Conservation (phyloP, 495 filamentous ascomycete genomes). For the Penicillium roqueforti region DNA sequence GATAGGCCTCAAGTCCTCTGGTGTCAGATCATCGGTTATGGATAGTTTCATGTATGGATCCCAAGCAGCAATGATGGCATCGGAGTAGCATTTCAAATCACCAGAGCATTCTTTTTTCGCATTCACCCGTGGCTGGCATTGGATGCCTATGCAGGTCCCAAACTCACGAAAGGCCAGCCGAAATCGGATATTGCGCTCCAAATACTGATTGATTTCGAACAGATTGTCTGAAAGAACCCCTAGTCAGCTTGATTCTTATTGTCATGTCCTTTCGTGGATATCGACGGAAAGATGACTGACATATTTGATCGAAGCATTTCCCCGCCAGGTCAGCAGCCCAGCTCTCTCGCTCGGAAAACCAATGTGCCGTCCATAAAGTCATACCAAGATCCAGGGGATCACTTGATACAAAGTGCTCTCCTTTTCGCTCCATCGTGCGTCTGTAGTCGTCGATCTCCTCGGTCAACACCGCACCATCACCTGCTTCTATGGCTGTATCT, state of each 20-base stretch:
- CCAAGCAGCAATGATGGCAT: constrained; percentile 52
- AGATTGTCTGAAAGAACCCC: constrained; percentile 31
- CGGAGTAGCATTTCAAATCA: constrained; percentile 37
- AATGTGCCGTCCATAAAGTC: constrained; percentile 61
- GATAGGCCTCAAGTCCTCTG: constrained; percentile 54
- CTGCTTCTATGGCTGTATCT: constrained; percentile 32
- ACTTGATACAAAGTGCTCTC: constrained; percentile 44
- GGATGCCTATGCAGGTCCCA: constrained; percentile 53
- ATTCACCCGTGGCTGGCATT: constrained; percentile 42
- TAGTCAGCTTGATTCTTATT: background rate
- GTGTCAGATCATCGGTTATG: constrained; percentile 25
- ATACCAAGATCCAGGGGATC: constrained; percentile 63
- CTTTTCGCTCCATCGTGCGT: constrained; percentile 50
- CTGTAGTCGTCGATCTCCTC: constrained; percentile 57
- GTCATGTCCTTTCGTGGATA: background rate
- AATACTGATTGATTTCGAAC: constrained; percentile 38
- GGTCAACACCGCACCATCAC: constrained; percentile 31
- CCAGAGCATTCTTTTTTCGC: constrained; percentile 40
- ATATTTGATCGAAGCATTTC: constrained; percentile 45
- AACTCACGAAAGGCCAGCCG: constrained; percentile 64
- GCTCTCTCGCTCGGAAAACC: constrained; percentile 46
- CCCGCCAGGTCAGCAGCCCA: constrained; percentile 49
- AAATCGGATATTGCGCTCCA: constrained; percentile 35
- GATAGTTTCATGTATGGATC: constrained; percentile 42
- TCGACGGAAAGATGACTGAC: constrained; percentile 18